phyloP scores from a whole-genome alignment of 805 yeast species.

The Millerozyma acaciae region DNA sequence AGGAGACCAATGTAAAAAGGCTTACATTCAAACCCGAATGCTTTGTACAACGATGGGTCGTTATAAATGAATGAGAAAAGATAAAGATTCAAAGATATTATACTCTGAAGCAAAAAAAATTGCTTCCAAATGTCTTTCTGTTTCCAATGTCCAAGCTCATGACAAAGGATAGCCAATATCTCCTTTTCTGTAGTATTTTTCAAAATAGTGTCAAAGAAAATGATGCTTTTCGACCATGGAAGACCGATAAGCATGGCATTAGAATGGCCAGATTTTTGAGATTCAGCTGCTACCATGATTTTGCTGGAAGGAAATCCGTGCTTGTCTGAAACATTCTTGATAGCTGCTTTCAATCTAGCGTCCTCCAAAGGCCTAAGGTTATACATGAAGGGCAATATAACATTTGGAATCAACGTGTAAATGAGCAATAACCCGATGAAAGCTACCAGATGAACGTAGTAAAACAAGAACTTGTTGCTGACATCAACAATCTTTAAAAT shows the following conservation, averaged over 20 bases:
- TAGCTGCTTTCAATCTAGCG: background rate
- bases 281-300: background rate
- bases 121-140: background rate
- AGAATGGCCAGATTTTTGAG: background rate
- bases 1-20: conserved; percentile 7
- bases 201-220: background rate
- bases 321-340: background rate
- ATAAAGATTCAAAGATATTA: conserved; percentile 1
- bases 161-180: background rate
- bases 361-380: background rate
- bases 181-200: background rate
- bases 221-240: background rate
- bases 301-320: background rate
- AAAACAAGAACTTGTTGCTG: no score
- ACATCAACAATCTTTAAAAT: no score
- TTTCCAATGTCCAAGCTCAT: background rate
- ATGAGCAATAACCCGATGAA: no score
- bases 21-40: conserved; percentile 3
- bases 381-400: background rate
- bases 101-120: background rate
- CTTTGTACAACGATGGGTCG: conserved; percentile 1
- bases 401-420: background rate
- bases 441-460: no score
- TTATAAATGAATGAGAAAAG: conserved; percentile 5
- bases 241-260: background rate